These are phyloP conservation scores for Trichosporon faecale DNA, from an alignment of 1,284 basidiomycete genomes.

Conservation along the genomic window DNA sequence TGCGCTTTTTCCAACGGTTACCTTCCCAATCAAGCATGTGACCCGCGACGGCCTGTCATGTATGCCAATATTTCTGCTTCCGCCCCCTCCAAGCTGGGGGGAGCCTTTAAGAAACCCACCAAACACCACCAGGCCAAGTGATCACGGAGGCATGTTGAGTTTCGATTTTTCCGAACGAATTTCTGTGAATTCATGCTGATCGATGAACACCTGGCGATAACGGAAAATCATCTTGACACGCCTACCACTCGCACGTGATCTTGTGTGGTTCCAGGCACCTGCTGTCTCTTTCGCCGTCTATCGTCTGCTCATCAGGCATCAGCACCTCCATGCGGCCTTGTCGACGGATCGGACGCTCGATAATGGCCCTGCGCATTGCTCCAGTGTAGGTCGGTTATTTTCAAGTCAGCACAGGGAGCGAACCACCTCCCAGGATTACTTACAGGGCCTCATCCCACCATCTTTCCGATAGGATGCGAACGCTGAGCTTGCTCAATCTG, in stretches of 20 bases:
- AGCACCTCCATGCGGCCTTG: too few relatives aligned
- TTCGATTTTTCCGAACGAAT: background rate
- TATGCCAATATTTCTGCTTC: background rate
- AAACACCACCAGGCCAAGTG: background rate
- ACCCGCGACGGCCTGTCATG: background rate
- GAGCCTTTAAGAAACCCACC: background rate
- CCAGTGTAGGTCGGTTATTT: too few relatives aligned
- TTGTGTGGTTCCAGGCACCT: constrained; percentile 2
- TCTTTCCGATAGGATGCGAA: too few relatives aligned
- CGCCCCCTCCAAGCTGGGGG: background rate
- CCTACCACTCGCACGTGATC: background rate
- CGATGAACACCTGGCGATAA: background rate
- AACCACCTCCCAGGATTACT: too few relatives aligned
- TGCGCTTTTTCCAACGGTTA: background rate
- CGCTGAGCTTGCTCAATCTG: too few relatives aligned
- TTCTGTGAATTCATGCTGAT: background rate
- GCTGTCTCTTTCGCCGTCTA: too few relatives aligned
- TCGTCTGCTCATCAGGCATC: too few relatives aligned
- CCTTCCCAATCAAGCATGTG: constrained; percentile 8
- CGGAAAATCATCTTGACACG: background rate
- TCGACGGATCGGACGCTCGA: too few relatives aligned
- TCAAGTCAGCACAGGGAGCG: too few relatives aligned
- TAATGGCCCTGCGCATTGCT: too few relatives aligned
- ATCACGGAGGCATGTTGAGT: background rate
- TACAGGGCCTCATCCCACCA: too few relatives aligned